phyloP scores from a whole-genome alignment of 768 basidiomycete genomes.

The Tremella yokohamensis region DNA sequence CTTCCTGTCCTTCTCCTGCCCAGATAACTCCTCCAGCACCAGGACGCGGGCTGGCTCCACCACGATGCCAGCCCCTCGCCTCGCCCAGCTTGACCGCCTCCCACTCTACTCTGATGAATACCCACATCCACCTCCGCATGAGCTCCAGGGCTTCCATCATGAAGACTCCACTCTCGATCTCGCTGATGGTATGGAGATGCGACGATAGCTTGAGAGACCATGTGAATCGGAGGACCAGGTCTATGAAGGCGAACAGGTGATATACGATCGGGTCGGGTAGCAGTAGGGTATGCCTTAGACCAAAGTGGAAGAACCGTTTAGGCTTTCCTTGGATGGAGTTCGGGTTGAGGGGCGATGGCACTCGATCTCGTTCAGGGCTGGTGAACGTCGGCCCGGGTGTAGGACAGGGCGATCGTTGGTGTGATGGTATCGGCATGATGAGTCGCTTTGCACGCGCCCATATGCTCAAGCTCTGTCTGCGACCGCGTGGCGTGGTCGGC shows the following conservation, averaged over 20 bases:
- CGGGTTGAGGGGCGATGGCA: not conserved
- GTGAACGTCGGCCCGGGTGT: conserved; percentile 24
- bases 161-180: conserved; percentile 79
- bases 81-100: conserved; percentile 68
- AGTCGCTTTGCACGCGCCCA: conserved; percentile 6
- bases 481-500: conserved; percentile 1
- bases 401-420: conserved; percentile 36
- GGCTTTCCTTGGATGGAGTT: not conserved
- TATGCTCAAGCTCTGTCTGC: conserved; percentile 1
- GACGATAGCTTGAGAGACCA: conserved; percentile 89
- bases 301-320: conserved; percentile 59
- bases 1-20: conserved; percentile 1
- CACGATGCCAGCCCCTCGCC: conserved; percentile 20
- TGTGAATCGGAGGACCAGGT: conserved; percentile 82
- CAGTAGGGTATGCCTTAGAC: conserved; percentile 70
- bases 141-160: conserved; percentile 87
- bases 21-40: too few relatives aligned
- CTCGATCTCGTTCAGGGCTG: not conserved
- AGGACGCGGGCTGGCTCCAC: not conserved
- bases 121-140: conserved; percentile 93
- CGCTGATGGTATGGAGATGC: conserved; percentile 74
- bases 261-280: conserved; percentile 76
- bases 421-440: conserved; percentile 8
- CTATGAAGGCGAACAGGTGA: conserved; percentile 73
- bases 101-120: conserved; percentile 95